Percentiles rank a stretch among this genome's conserved stretches.
phyloP scores from a whole-genome alignment of 2,329 filamentous ascomycete species.

The Colletotrichum eleusines region DNA sequence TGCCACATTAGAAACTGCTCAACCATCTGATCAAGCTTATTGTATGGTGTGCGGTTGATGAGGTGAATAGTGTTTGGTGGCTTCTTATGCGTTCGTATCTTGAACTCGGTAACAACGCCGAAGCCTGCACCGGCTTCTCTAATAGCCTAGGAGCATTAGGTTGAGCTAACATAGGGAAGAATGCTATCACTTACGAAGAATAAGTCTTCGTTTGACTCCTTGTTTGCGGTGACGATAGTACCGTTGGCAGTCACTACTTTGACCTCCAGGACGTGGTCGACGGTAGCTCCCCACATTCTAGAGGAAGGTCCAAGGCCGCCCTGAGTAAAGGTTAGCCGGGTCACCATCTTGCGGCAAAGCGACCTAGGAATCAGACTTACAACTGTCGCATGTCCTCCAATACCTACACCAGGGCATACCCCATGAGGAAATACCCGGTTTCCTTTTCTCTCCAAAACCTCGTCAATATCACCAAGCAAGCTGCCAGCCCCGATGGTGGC shows the following conservation, averaged over 20 bases:
- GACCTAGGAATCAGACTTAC: background rate
- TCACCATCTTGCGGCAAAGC: background rate
- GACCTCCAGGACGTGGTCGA: background rate
- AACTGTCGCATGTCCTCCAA: background rate
- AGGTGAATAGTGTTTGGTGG: background rate
- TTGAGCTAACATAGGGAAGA: rapidly evolving
- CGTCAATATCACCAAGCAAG: background rate
- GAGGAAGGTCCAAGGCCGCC: background rate
- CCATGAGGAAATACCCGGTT: background rate
- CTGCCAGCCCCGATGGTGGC: background rate
- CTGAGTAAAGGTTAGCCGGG: background rate
- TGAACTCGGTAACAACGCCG: background rate
- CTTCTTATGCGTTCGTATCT: background rate
- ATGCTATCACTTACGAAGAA: background rate
- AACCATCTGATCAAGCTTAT: background rate
- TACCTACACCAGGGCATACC: background rate
- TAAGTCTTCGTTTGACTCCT: background rate
- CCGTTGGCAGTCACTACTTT: background rate
- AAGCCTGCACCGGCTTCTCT: background rate
- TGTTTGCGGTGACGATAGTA: background rate
- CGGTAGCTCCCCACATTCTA: background rate
- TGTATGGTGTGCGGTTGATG: background rate
- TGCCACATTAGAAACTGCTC: background rate
- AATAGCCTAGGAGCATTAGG: background rate
- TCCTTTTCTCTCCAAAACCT: background rate